Conservation (phyloP, 208 protist species). For the Porcisia deanei region DNA sequence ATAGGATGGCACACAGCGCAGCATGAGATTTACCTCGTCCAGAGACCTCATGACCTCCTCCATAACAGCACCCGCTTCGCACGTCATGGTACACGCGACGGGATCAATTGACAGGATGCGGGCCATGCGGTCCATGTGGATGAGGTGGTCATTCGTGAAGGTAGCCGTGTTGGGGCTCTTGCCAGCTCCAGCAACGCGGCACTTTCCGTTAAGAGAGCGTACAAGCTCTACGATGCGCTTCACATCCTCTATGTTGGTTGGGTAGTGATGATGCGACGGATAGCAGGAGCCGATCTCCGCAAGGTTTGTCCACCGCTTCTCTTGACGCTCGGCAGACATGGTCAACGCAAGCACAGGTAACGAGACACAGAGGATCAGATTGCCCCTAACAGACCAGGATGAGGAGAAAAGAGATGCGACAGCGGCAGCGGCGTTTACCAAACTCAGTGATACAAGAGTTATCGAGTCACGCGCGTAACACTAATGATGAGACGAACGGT, state of each 20-base stretch:
- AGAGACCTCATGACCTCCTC: constrained; percentile 52
- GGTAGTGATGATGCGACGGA: constrained; percentile 55
- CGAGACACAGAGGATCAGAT: no score
- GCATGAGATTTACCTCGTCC: constrained; percentile 49
- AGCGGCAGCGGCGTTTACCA: no score
- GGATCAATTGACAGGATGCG: constrained; percentile 52
- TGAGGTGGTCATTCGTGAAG: constrained; percentile 56
- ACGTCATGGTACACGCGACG: constrained; percentile 36
- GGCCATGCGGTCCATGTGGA: constrained; percentile 59
- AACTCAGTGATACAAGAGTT: no score
- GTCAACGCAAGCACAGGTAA: not conserved
- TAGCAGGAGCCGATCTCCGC: constrained; percentile 53
- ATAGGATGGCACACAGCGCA: constrained; percentile 70
- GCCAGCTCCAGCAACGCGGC: constrained; percentile 55
- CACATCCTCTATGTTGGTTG: constrained; percentile 32
- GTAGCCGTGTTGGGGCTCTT: constrained; percentile 66
- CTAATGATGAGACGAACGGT: no score
- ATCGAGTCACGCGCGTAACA: no score
- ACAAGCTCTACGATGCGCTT: constrained; percentile 30
- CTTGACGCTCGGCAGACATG: not conserved
- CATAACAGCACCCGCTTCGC: constrained; percentile 54
- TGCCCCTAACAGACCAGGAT: no score
- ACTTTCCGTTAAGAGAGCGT: constrained; percentile 31
- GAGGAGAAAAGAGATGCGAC: no score
- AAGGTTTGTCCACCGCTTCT: constrained; percentile 55